A percentile compares a stretch with the other conserved stretches of the same genome.
These are phyloP conservation scores for Cyberlindnera mycetangii DNA, from an alignment of 805 yeast species.

Conservation along the genomic window DNA sequence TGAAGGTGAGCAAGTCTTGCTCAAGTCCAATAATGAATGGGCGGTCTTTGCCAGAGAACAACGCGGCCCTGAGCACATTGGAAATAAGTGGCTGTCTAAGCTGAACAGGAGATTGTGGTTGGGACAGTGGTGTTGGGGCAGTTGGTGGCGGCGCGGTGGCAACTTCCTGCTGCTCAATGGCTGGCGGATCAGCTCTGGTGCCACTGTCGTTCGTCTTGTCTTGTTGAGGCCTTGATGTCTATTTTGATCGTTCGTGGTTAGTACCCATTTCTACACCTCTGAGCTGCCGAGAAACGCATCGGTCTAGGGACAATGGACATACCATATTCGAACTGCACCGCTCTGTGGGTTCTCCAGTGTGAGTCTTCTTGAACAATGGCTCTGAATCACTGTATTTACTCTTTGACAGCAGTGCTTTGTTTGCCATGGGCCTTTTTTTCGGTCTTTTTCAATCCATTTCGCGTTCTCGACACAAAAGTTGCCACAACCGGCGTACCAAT, in stretches of 20 bases:
- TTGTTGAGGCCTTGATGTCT: not conserved
- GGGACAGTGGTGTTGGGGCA: not conserved
- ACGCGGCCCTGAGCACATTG: conserved; percentile 36
- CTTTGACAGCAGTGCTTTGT: not conserved
- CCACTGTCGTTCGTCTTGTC: not conserved
- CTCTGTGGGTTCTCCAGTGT: too few species aligned
- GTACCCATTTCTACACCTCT: too few species aligned
- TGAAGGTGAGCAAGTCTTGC: conserved; percentile 43
- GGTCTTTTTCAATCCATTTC: too few species aligned
- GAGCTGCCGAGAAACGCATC: too few species aligned
- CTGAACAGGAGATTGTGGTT: conserved; percentile 2
- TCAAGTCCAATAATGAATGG: conserved; percentile 50
- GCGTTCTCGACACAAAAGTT: not conserved
- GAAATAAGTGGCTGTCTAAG: conserved; percentile 13
- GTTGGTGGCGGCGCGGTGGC: not conserved
- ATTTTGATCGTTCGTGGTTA: not conserved
- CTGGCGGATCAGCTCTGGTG: not conserved
- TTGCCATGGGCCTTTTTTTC: conserved; percentile 1
- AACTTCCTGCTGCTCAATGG: not conserved
- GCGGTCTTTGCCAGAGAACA: conserved; percentile 45
- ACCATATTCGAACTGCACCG: too few species aligned
- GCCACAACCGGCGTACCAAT: not conserved
- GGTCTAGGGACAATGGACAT: too few species aligned
- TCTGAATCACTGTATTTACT: too few species aligned
- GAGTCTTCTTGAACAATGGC: too few species aligned